Percentiles rank a stretch among this genome's conserved stretches.
Conservation (phyloP, 2,329 filamentous ascomycete genomes). For the Diaporthe helianthi region DNA sequence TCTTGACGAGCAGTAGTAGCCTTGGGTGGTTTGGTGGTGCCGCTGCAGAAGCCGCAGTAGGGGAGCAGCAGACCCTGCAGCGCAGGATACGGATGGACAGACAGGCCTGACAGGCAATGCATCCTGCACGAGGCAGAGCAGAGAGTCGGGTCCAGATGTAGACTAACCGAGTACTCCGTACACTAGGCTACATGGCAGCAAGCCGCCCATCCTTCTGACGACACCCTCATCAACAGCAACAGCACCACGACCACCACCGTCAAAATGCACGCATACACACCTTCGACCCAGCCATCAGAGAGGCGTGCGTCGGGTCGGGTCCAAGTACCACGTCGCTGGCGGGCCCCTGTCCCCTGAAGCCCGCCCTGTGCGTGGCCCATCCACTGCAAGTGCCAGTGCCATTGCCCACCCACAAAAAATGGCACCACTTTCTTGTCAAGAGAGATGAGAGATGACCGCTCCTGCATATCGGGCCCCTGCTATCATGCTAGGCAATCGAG, state of each 20-base stretch:
- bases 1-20: constrained; percentile 2
- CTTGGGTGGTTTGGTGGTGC: not conserved
- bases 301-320: constrained; percentile 29
- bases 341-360: constrained; percentile 15
- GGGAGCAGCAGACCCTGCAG: constrained; percentile 11
- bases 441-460: constrained; percentile 35
- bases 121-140: not conserved
- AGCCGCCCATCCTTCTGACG: constrained; percentile 1
- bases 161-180: not conserved
- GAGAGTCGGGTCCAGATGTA: not conserved
- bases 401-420: constrained; percentile 36
- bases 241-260: not conserved
- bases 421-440: constrained; percentile 37
- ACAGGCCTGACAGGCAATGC: not conserved
- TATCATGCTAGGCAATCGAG: constrained; percentile 32
- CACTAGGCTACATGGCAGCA: constrained; percentile 2
- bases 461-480: constrained; percentile 25
- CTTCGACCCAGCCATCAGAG: constrained; percentile 38
- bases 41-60: not conserved
- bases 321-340: constrained; percentile 35
- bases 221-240: not conserved
- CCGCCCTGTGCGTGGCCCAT: constrained; percentile 15
- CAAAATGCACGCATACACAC: constrained; percentile 26
- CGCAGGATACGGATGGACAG: not conserved
- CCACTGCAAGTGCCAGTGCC: constrained; percentile 19